Base-by-base conservation (phyloP, 345 rosid species). In the Eucalyptus curtisii region DNA sequence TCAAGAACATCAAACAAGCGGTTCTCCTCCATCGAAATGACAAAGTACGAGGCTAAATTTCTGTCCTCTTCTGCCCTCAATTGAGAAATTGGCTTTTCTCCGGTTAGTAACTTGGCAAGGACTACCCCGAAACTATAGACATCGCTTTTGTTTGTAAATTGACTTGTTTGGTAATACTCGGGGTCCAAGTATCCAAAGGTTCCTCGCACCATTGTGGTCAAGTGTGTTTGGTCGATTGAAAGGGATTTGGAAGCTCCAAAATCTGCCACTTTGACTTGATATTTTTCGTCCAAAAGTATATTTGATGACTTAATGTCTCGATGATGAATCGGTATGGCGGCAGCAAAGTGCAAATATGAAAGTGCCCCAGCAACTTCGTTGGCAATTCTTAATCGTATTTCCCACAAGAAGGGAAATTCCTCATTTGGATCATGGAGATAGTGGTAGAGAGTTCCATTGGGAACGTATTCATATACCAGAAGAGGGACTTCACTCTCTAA, bases 151-250 rank as follows among this genome's bases (percentile, higher is more conserved):
- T 89, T 86, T 1, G 90, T 87, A 53, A 90, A 64, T 66, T 82
- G 90, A 52, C 85, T 88, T 8, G 89, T 57, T n/a, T 90, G 89
- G 61, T 86, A 88, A 88, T 90, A 89, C 59, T 90, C 92, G 0
- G 92, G 92, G 66, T 89, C 90, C 53, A 90, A 85, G 86, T 87
- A 90, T n/a, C 92, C 90, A 1, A 89, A 71, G n/a, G 90, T 90
- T 40, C 90, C 90, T 30, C 81, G 88, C 20, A 87, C 90, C 33
- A 87, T 45, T 17, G 92, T 90, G 61, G 91, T 89, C 22, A 91
- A 81, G 50, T 91, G 90, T 10, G 89, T 91, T 50, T 68, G 88
- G 16, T 91, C 88, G 4, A 71, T 45, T 49, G 92, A 33, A 57
- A 91, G 71, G 16, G 87, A 47, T 79, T 66, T 85, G 15, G 91